Evolutionary conservation across 1,284 basidiomycete genomes (phyloP).

Genomic region (Salmacisia buchloeana): DNA sequence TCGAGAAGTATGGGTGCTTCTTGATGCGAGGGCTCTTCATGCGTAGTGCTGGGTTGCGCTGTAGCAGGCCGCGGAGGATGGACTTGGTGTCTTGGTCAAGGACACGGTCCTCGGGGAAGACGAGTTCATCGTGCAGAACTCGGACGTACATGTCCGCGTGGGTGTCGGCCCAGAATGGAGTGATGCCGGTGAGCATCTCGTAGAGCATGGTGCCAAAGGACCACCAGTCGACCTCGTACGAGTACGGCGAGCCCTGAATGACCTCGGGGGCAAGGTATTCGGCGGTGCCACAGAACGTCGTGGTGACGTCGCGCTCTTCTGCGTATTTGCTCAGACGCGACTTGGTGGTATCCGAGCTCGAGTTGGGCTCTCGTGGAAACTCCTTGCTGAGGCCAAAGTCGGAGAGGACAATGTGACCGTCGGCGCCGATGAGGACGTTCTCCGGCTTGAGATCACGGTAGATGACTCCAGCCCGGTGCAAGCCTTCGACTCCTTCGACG

Average conservation of each 20-base stretch:
- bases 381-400: slow-evolving; percentile 85
- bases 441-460: slow-evolving; percentile 88
- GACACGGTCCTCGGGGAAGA: slow-evolving; percentile 79
- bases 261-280: slow-evolving; percentile 55
- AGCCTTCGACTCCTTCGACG: slow-evolving; percentile 83
- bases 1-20: slow-evolving; percentile 87
- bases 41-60: slow-evolving; percentile 80
- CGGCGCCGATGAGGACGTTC: slow-evolving; percentile 84
- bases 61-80: slow-evolving; percentile 85
- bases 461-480: slow-evolving; percentile 72
- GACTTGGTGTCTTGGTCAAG: slow-evolving; percentile 92
- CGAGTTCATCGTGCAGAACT: slow-evolving; percentile 77
- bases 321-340: background rate
- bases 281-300: slow-evolving; percentile 68
- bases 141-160: slow-evolving; percentile 91
- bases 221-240: slow-evolving; percentile 97
- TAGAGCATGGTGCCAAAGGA: slow-evolving; percentile 93
- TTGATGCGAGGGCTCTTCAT: slow-evolving; percentile 90
- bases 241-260: slow-evolving; percentile 81
- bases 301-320: slow-evolving; percentile 60
- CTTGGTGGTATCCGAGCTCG: slow-evolving; percentile 7
- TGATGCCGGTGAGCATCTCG: slow-evolving; percentile 87
- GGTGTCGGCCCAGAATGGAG: slow-evolving; percentile 87
- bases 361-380: slow-evolving; percentile 17
- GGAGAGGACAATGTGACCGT: slow-evolving; percentile 90